Evolutionary conservation across 2,329 filamentous ascomycete genomes (phyloP).

Genomic region (Calonectria pseudoreteaudii): DNA sequence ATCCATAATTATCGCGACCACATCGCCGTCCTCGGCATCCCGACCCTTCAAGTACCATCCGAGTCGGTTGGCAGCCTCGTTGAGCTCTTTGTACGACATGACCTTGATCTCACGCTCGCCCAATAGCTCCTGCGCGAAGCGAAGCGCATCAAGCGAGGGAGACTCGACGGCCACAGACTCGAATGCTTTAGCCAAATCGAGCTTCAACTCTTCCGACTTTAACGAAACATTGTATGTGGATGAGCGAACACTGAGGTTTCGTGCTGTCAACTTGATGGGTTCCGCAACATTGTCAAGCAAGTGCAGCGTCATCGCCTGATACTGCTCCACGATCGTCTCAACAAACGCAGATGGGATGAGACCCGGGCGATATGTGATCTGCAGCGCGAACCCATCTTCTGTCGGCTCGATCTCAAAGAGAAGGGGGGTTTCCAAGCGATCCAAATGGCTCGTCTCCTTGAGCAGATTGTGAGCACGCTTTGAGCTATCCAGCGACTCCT

Average conservation of each 20-base stretch:
- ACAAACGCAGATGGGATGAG: slow-evolving; percentile 67
- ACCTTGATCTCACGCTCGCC: slow-evolving; percentile 47
- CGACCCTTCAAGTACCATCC: slow-evolving; percentile 64
- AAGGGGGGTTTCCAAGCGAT: slow-evolving; percentile 81
- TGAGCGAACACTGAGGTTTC: slow-evolving; percentile 47
- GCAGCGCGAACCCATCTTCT: slow-evolving; percentile 53
- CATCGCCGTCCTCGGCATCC: slow-evolving; percentile 62
- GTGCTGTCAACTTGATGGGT: slow-evolving; percentile 24
- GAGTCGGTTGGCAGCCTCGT: slow-evolving; percentile 72
- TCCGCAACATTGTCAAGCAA: slow-evolving; percentile 43
- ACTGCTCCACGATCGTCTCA: slow-evolving; percentile 68
- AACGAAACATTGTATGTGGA: slow-evolving; percentile 63
- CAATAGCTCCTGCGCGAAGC: slow-evolving; percentile 64
- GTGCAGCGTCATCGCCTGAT: slow-evolving; percentile 62
- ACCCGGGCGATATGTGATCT: slow-evolving; percentile 61
- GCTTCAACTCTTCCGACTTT: slow-evolving; percentile 46
- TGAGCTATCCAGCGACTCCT: slow-evolving; percentile 72
- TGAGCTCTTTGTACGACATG: slow-evolving; percentile 75
- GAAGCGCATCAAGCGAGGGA: slow-evolving; percentile 71
- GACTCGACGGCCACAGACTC: slow-evolving; percentile 61
- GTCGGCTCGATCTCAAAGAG: slow-evolving; percentile 81
- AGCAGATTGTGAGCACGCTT: slow-evolving; percentile 52
- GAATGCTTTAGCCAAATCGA: slow-evolving; percentile 65
- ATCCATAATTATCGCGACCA: slow-evolving; percentile 82
- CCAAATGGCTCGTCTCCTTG: slow-evolving; percentile 68